A percentile compares a stretch with the other conserved stretches of the same genome.
Evolutionary conservation across 306 rosid species (phyloP).

Genomic region (Corylus heterophylla): DNA sequence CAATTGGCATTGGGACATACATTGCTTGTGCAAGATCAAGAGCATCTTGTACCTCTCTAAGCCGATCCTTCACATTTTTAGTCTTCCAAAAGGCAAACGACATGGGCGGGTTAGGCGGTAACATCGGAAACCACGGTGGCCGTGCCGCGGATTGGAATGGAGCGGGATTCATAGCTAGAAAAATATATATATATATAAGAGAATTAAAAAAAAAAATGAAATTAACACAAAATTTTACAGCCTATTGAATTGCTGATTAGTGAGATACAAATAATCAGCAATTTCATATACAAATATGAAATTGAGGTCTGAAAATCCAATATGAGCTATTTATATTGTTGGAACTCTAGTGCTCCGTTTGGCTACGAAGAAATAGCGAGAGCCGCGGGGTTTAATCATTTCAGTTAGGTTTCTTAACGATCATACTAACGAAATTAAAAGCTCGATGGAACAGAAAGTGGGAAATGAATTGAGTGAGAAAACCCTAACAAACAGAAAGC

Average conservation of each 20-base stretch:
- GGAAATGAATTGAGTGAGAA: no score
- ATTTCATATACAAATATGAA: background rate
- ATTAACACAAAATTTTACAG: background rate
- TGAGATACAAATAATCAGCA: background rate
- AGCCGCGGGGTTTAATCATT: no score
- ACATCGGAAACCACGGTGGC: constrained; percentile 43
- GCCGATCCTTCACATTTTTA: constrained; percentile 46
- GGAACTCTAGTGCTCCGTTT: background rate
- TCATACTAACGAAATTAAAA: no score
- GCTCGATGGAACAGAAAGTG: no score
- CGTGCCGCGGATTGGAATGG: constrained; percentile 41
- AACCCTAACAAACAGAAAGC: no score
- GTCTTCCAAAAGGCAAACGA: constrained; percentile 69
- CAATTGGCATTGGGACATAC: constrained; percentile 30
- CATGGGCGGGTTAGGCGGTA: constrained; percentile 50
- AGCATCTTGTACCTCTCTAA: constrained; percentile 59
- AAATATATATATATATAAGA: background rate
- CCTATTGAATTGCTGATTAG: background rate
- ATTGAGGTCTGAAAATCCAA: background rate
- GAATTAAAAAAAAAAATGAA: background rate
- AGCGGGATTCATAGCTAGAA: constrained; percentile 44
- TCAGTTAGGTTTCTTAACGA: no score
- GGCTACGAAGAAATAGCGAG: background rate
- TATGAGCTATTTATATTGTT: background rate
- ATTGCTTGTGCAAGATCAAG: constrained; percentile 68